Base-by-base conservation (phyloP, 805 yeast species). In the Ogataea sp. region DNA sequence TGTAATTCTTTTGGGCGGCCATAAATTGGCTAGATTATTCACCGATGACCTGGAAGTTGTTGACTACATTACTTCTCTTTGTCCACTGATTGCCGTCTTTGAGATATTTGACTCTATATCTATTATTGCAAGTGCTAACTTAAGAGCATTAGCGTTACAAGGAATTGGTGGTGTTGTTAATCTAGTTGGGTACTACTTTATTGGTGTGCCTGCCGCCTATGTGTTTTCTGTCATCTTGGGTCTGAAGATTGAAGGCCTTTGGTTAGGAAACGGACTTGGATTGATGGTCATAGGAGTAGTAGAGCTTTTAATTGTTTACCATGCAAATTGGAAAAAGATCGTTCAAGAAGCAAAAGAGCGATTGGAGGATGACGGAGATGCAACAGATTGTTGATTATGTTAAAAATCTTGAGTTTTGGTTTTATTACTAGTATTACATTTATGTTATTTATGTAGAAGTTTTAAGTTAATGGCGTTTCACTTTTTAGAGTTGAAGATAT, bases 121-220 rank as follows among this genome's bases (percentile, higher is more conserved):
- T 14, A 75, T 81, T 33, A 78, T 83, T 15, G 78, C 86, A 3
- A 78, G 82, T 32, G 93, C 89, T 1, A 70, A 81, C 27, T 61
- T 85, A 42, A 64, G 95, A 43, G 88, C 89, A 2, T 80, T 81
- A 55, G 95, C 90, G 0, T 62, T 78, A 34, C 95, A 85, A 55
- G 71, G 69, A 36, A 67, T 82, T 34, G 94, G 94, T 2, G 86
- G 90, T 0, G 47, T 73, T 11, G 64, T 84, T 37, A 85, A 83
- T 50, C 64, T 85, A 34, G 52, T 81, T n/a, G 73, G 80, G 0
- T 85, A 85, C 59, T 85, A 85, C 56, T 67, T 71, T 3, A 61
- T 82, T 44, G 89, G 86, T 1, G 64, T 83, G 31, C 94, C 94
- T 0, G 47, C 79, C 28, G 83, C 86, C 0, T 61, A 78, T 24